A percentile compares a stretch with the other conserved stretches of the same genome.
Conservation (phyloP, 805 yeast genomes). For the Scheffersomyces spartinae region DNA sequence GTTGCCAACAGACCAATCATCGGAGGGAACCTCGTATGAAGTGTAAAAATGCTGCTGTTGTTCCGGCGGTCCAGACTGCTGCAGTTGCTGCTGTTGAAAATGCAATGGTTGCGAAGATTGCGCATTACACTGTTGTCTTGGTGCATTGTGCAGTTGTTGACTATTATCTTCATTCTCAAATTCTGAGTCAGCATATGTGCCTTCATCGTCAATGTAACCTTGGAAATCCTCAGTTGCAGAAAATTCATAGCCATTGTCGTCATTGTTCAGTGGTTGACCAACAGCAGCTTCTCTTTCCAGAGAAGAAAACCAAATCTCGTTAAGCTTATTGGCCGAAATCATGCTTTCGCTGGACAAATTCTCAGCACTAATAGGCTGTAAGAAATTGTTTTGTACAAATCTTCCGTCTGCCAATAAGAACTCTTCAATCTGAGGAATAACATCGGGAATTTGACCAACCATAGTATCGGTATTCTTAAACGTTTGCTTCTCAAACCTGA, state of each 20-base stretch:
- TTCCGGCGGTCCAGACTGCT: conserved; percentile 4
- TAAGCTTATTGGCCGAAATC: too few species aligned
- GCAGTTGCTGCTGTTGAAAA: conserved; percentile 4
- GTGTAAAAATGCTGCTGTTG: conserved; percentile 5
- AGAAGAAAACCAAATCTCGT: too few species aligned
- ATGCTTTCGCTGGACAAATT: too few species aligned
- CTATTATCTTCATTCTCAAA: conserved; percentile 19
- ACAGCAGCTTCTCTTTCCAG: too few species aligned
- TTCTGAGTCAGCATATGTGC: conserved; percentile 16
- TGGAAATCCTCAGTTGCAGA: too few species aligned
- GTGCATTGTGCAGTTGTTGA: conserved; percentile 9
- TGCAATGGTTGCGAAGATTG: too few species aligned
- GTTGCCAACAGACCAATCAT: conserved; percentile 2
- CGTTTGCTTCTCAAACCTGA: conserved; percentile 26
- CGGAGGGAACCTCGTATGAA: too few species aligned
- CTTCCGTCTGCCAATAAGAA: conserved; percentile 29
- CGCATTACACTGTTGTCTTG: conserved; percentile 1
- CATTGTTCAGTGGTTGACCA: too few species aligned
- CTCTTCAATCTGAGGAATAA: conserved; percentile 17
- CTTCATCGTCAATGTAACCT: conserved; percentile 10
- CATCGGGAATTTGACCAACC: conserved; percentile 11
- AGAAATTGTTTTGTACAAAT: conserved; percentile 28
- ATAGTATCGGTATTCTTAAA: conserved; percentile 15
- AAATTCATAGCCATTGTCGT: too few species aligned
- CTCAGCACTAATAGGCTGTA: conserved; percentile 21